Evolutionary conservation across 73 alveolate species (phyloP), one percentile per base, ranked within the genome.

Genomic region (Stentor roeselii): DNA sequence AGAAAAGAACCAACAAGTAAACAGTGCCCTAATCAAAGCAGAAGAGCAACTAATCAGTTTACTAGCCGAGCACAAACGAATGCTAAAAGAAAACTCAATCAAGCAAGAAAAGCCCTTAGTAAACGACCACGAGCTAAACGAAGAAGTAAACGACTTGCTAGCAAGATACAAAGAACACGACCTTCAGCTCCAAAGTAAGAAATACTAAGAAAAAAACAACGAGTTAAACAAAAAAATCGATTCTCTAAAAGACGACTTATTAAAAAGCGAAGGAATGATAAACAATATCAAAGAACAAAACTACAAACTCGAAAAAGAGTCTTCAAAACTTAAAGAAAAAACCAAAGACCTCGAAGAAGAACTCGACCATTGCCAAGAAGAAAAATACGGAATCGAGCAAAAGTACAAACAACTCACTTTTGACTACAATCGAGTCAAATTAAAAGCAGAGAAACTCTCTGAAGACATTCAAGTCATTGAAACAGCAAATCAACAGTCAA

Each of bases 1-100:
- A 30, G 80, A 67, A 67, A 67, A 67, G 34, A 27, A 67, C 2
- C 41, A 67, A n/a, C 80, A 67, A 67, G 80, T 67, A 27, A 67
- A 67, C 34, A 34, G 34, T 21, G 80, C 80, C 21, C 34, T 67
- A 2, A 32, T 67, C 11, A 30, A 27, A 15, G n/a, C 41, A 21
- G 80, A 67, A 32, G 80, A 67, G 41, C 80, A 67, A 32, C 80
- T 30, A 40, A 21, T 67, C 14, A 32, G 11, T 30, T 34, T 67
- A n/a, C 11, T 21, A 21, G 80, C 80, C 14, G 80, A 67, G 34
- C 80, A 67, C 34, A 67, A 67, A 67, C 21, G 80, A 2, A 21
- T 67, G 41, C 41, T 67, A 32, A 67, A 11, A 32, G 80, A 67
- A 32, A 67, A 40, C 21, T 50, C 67, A 21, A 21, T 21, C 21